Conservation (phyloP, 1,139 yeast genomes). For the Kluyveromyces sp. region DNA sequence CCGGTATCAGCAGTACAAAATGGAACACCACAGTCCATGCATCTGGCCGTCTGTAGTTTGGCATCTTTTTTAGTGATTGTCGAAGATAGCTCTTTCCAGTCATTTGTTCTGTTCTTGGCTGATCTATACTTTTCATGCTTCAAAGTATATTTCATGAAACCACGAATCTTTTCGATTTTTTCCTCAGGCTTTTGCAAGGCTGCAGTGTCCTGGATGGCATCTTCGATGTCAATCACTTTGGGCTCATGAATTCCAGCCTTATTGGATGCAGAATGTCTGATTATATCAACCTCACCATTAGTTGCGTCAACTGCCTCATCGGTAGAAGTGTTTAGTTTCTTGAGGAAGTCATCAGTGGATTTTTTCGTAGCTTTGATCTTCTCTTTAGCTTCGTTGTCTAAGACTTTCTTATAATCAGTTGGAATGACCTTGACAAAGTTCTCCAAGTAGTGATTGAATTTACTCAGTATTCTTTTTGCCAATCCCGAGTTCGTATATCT, state of each 20-base stretch:
- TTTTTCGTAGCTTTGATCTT: conserved; percentile 51
- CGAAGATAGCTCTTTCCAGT: conserved; percentile 87
- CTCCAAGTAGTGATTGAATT: conserved; percentile 82
- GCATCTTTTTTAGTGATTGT: conserved; percentile 82
- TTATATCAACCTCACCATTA: conserved; percentile 59
- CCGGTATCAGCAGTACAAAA: conserved; percentile 98
- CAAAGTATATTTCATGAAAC: conserved; percentile 90
- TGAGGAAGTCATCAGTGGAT: conserved; percentile 36
- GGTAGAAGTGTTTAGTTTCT: conserved; percentile 52
- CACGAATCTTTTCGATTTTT: conserved; percentile 75
- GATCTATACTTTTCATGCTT: conserved; percentile 82
- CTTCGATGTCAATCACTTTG: conserved; percentile 82
- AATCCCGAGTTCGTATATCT: conserved; percentile 91
- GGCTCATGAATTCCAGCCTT: conserved; percentile 57
- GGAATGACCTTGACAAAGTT: conserved; percentile 94
- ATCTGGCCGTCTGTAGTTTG: conserved; percentile 90
- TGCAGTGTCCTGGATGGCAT: conserved; percentile 65
- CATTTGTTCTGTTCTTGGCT: conserved; percentile 68
- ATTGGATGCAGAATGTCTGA: conserved; percentile 38
- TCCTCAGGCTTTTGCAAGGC: conserved; percentile 53
- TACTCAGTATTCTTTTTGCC: conserved; percentile 73
- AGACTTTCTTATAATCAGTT: conserved; percentile 79
- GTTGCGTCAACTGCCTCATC: conserved; percentile 84
- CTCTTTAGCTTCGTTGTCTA: conserved; percentile 69
- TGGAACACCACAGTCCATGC: conserved; percentile 99